Evolutionary conservation across 2,329 filamentous ascomycete species (phyloP), one percentile per base, ranked within the genome.

Genomic region (Magnaporthiopsis poae): DNA sequence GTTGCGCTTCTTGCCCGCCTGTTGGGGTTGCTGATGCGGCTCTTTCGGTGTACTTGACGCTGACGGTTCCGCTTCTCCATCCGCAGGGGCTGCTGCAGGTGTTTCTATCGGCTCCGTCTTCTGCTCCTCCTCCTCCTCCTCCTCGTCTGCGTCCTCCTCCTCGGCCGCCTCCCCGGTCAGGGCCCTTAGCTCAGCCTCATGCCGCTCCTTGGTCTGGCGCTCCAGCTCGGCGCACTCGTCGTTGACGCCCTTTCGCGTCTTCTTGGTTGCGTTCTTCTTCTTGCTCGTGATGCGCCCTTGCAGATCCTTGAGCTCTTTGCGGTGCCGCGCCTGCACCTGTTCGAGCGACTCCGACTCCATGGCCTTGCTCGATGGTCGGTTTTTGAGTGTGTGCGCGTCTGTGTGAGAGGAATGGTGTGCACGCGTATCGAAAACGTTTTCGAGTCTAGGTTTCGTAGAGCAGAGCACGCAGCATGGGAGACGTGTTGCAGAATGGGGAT

Each of bases 191-290:
- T 92, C 89, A 5, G 79, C 80, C 13, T 81, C 83, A 66, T 95
- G 91, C 70, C 83, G 81, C 72, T 90, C 88, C 69, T 85, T 86
- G 60, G 91, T 74, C 66, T 85, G 78, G 9, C 84, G 80, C 75
- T 94, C 90, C 70, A 92, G 80, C 65, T 85, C 81, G 68, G 89
- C 88, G 71, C 91, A 92, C 74, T 94, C 90, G 65, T 89, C 83
- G 60, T 90, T 91, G 73, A 94, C 81, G 35, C 88, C 88, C 75
- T 89, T 91, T 73, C 80, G 86, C 71, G 84, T 93, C 86, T 87
- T 92, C 79, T 98, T 99, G 62, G 90, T 96, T 21, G 95, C 93
- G 79, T 90, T 89, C 82, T 97, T 98, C 83, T 97, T 99, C 84
- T 97, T 98, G 79, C 90, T 92, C 5, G 91, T 97, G 73, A 96